phyloP scores from a whole-genome alignment of 139 green algal genomes.

The Dunaliella sp. region DNA sequence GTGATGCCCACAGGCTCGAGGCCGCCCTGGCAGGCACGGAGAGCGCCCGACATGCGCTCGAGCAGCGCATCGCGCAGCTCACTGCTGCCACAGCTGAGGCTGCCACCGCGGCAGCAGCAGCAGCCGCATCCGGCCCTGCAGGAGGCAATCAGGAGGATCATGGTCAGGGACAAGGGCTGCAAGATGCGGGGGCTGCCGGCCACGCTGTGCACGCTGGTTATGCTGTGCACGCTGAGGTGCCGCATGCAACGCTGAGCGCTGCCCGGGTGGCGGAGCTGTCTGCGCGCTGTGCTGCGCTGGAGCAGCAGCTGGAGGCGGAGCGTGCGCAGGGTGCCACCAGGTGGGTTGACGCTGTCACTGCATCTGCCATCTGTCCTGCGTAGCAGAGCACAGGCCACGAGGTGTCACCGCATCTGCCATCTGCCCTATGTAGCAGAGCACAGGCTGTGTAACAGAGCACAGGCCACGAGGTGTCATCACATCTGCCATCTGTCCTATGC shows the following conservation, averaged over 20 bases:
- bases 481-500: too few species aligned
- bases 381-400: too few species aligned
- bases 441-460: too few species aligned
- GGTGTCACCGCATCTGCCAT: too few species aligned
- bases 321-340: slow-evolving; percentile 24
- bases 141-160: too few species aligned
- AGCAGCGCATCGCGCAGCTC: not conserved
- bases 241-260: not conserved
- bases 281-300: slow-evolving; percentile 17
- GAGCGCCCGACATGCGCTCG: slow-evolving; percentile 24
- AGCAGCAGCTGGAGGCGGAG: slow-evolving; percentile 37
- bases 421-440: too few species aligned
- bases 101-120: slow-evolving; percentile 4
- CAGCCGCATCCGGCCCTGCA: not conserved
- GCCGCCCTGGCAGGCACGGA: slow-evolving; percentile 24
- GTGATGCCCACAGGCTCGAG: slow-evolving; percentile 30
- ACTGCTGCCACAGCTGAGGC: not conserved
- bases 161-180: too few species aligned
- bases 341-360: too few species aligned
- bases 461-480: too few species aligned
- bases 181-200: slow-evolving; percentile 2
- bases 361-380: too few species aligned
- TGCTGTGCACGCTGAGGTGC: not conserved
- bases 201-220: not conserved
- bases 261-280: slow-evolving; percentile 12